Evolutionary conservation across 2,329 filamentous ascomycete genomes (phyloP).

Genomic region (Penicillium sp.): DNA sequence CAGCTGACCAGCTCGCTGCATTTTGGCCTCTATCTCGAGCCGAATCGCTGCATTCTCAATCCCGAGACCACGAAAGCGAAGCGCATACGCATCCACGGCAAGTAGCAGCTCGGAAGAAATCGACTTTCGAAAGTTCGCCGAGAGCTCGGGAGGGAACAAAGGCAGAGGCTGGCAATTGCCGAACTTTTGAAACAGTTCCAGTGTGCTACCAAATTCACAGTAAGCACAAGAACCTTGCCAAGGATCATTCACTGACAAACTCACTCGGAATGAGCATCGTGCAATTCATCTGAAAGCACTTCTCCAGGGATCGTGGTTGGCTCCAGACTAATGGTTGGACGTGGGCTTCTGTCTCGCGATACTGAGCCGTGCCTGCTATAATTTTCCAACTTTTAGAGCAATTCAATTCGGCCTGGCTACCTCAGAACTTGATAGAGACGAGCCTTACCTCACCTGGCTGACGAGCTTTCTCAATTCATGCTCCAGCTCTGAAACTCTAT

Average conservation of each 20-base stretch:
- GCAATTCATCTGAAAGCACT: no score
- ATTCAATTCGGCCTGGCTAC: no score
- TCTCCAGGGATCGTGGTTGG: no score
- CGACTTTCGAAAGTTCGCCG: conserved; percentile 14
- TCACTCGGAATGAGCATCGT: not conserved
- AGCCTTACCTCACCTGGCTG: conserved; percentile 9
- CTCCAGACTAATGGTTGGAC: no score
- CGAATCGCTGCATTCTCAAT: conserved; percentile 7
- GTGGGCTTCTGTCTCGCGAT: no score
- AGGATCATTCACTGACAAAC: not conserved
- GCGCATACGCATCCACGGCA: conserved; percentile 24
- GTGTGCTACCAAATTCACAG: not conserved
- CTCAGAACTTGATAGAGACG: no score
- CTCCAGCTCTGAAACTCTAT: conserved; percentile 18
- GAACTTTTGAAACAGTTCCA: conserved; percentile 25
- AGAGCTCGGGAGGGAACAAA: conserved; percentile 20
- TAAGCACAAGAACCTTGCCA: not conserved
- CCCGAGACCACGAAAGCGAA: conserved; percentile 20
- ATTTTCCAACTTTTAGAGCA: no score
- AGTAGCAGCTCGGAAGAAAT: conserved; percentile 24
- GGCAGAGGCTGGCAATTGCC: conserved; percentile 32
- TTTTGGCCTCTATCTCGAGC: conserved; percentile 12
- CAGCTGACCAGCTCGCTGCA: conserved; percentile 16
- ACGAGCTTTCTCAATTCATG: conserved; percentile 17
- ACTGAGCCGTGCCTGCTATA: no score